Conservation (phyloP, 768 basidiomycete genomes). For the Tephrocybe sp. region DNA sequence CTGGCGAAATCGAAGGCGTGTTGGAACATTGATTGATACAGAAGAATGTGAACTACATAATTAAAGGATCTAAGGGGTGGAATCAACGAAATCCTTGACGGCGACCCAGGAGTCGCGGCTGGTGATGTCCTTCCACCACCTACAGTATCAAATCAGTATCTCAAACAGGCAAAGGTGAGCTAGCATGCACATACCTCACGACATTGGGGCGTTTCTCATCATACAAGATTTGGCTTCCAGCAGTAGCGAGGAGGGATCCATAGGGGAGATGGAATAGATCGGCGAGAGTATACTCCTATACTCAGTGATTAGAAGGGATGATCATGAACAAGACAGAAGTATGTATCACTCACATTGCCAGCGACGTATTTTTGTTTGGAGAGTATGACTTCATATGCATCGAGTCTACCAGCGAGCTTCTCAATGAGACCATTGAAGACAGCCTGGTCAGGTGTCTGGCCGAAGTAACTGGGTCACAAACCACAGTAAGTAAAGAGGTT, state of each 20-base stretch:
- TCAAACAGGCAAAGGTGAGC: too few species aligned
- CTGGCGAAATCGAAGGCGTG: too few species aligned
- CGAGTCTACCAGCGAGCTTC: constrained; percentile 36
- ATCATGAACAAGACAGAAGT: not conserved
- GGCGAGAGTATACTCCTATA: constrained; percentile 14
- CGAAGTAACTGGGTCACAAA: constrained; percentile 2
- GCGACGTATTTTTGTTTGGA: constrained; percentile 51
- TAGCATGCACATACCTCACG: constrained; percentile 6
- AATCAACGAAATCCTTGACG: constrained; percentile 15
- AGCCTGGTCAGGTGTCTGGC: constrained; percentile 10
- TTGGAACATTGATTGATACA: too few species aligned
- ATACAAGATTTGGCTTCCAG: constrained; percentile 13
- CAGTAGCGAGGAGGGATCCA: constrained; percentile 11
- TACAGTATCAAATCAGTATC: not conserved
- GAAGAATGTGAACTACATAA: too few species aligned
- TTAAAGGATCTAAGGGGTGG: not conserved
- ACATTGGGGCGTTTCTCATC: constrained; percentile 16
- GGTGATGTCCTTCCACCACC: constrained; percentile 23
- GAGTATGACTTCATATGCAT: constrained; percentile 52
- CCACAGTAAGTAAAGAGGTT: too few species aligned
- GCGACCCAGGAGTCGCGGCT: constrained; percentile 19
- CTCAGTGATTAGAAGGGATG: not conserved
- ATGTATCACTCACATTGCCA: constrained; percentile 43
- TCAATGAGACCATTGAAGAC: constrained; percentile 24
- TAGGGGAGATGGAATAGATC: constrained; percentile 22